Base-by-base conservation (phyloP, 139 green algal genomes). In the Chlamydomonas sp. region DNA sequence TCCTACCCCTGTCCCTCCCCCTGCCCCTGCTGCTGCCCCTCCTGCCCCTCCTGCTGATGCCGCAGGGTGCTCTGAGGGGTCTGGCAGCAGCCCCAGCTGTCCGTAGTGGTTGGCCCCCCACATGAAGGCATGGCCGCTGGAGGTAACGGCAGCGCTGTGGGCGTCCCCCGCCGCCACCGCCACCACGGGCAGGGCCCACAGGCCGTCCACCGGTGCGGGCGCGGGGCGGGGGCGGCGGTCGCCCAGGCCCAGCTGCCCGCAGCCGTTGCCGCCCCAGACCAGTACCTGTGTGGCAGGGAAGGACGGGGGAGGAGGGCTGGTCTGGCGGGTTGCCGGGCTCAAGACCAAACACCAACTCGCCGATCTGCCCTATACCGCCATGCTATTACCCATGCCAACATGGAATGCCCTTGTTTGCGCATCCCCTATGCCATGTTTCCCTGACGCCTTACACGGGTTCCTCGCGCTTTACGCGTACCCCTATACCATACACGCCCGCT, bases 71-170 rank as follows among this genome's bases (percentile, higher is more conserved):
- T 87, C 78, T 6, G 95, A 91, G 0, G 94, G 93, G 57, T 94
- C 92, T 2, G 84, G 88, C 63, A 95, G 93, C 75, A 98, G 89
- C 15, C 97, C 97, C 71, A 98, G 94, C 95, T 99, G 97, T 7
- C 96, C 96, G 61, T 93, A 83, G 63, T 93, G 90, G 89, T 98
- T 98, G 84, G 87, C 89, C 83, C 97, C 97, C 97, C 97, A 99
- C 2, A 95, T 94, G 90, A 98, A 98, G 71, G 98, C 88, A 76
- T 97, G 95, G 14, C 96, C 96, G 73, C 94, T 96, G 88, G 76
- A 92, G 20, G 96, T 98, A 20, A 98, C 88, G 4, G 96, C 97
- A 63, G 92, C 91, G n/a, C 90, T 96, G 90, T 98, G 96, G 31
- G 75, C 74, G 58, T 95, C 94, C 18, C 97, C 96, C 7, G 96